Conservation (phyloP, 306 rosid genomes). For the Vigna angularis region DNA sequence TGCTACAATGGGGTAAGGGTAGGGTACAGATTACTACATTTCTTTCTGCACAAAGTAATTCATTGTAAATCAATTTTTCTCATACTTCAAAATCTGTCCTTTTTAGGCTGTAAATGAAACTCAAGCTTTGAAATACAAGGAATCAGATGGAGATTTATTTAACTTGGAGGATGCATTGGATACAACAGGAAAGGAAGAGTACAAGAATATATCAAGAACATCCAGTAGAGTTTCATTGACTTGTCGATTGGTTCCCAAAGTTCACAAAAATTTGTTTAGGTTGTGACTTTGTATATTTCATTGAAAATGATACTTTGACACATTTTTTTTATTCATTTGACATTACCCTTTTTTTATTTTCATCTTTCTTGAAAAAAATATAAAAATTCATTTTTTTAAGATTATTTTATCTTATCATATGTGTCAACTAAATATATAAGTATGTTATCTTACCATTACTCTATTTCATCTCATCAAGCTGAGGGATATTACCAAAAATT, state of each 20-base stretch:
- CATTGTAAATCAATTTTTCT: constrained; percentile 30
- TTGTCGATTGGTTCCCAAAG: constrained; percentile 80
- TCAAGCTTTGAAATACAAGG: constrained; percentile 53
- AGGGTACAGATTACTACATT: constrained; percentile 20
- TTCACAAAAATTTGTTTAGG: constrained; percentile 76
- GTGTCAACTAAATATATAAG: too few species aligned
- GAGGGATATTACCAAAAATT: too few species aligned
- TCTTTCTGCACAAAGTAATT: neutral
- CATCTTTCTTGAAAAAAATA: too few species aligned
- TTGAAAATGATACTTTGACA: too few species aligned
- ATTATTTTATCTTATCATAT: too few species aligned
- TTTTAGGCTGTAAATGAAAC: constrained; percentile 74
- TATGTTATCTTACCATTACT: too few species aligned
- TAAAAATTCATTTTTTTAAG: too few species aligned
- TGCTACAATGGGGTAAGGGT: constrained; percentile 62
- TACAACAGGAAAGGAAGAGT: constrained; percentile 37
- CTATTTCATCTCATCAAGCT: too few species aligned
- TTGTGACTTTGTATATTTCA: constrained; percentile 42
- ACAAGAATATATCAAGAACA: constrained; percentile 58
- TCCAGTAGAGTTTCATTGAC: constrained; percentile 77
- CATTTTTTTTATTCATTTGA: too few species aligned
- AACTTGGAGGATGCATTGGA: constrained; percentile 45
- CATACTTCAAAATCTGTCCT: constrained; percentile 34
- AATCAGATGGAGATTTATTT: constrained; percentile 32
- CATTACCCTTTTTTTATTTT: too few species aligned